Evolutionary conservation across 2,329 filamentous ascomycete genomes (phyloP).

Genomic region (Botrytis squamosa): DNA sequence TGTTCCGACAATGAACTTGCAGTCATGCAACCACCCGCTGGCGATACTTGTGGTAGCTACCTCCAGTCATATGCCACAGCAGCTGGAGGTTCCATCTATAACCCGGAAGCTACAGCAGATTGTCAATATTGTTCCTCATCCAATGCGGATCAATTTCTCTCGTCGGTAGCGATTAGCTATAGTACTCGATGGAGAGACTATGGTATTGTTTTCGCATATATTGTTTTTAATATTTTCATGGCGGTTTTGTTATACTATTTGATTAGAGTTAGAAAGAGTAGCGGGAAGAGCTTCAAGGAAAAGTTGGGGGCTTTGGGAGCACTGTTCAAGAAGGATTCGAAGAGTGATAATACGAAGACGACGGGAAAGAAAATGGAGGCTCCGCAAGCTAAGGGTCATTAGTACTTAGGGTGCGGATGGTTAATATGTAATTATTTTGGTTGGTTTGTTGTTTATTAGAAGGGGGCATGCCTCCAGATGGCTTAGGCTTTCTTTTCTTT

Average conservation of each 20-base stretch:
- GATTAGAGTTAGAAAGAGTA: constrained; percentile 40
- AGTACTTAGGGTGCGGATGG: background rate
- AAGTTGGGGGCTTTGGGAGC: constrained; percentile 21
- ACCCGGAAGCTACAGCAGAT: constrained; percentile 46
- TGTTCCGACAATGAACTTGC: constrained; percentile 72
- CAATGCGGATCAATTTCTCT: constrained; percentile 52
- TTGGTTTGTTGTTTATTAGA: background rate
- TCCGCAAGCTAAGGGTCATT: constrained; percentile 15
- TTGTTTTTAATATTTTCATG: constrained; percentile 54
- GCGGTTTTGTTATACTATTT: constrained; percentile 55
- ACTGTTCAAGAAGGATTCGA: constrained; percentile 27
- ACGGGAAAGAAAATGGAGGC: constrained; percentile 21
- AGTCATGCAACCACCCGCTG: constrained; percentile 58
- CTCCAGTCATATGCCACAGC: constrained; percentile 49
- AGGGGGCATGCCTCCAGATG: background rate
- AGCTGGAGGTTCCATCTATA: constrained; percentile 53
- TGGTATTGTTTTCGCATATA: constrained; percentile 59
- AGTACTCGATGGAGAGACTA: constrained; percentile 66
- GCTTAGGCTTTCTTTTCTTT: background rate
- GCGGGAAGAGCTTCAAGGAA: constrained; percentile 25
- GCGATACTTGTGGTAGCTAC: constrained; percentile 59
- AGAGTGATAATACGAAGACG: constrained; percentile 31
- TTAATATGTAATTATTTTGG: background rate
- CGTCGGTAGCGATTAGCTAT: constrained; percentile 51
- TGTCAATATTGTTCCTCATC: constrained; percentile 62